Conservation (phyloP, 371 early-diverging fungal genomes). For the Rhizomucor pusillus region DNA sequence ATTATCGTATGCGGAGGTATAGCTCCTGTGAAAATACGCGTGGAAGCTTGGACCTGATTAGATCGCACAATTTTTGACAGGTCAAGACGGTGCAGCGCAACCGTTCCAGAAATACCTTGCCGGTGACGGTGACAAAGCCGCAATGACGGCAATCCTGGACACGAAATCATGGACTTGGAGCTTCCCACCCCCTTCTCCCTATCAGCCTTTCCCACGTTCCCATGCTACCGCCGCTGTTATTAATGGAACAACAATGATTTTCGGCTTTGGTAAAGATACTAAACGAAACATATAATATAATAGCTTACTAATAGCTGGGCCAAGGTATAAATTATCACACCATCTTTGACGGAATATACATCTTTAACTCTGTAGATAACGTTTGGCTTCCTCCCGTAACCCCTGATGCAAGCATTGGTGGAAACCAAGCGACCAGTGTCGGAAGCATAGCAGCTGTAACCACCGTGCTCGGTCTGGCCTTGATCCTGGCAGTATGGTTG, state of each 20-base stretch:
- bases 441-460: slow-evolving; percentile 9
- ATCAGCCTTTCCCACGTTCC: slow-evolving; percentile 35
- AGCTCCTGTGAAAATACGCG: too few species aligned
- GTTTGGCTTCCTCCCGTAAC: slow-evolving; percentile 15
- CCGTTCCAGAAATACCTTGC: slow-evolving; percentile 34
- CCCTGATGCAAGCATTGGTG: neutral
- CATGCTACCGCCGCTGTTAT: slow-evolving; percentile 22
- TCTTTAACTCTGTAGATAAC: slow-evolving; percentile 17
- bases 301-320: neutral
- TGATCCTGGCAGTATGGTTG: slow-evolving; percentile 5
- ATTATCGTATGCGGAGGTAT: slow-evolving; percentile 26
- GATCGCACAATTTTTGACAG: too few species aligned
- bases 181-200: slow-evolving; percentile 20
- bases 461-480: slow-evolving; percentile 2
- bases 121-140: slow-evolving; percentile 7
- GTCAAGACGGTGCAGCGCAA: slow-evolving; percentile 24
- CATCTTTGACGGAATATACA: slow-evolving; percentile 28
- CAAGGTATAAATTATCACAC: slow-evolving; percentile 33
- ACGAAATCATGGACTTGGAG: slow-evolving; percentile 24
- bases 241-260: slow-evolving; percentile 26
- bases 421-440: neutral
- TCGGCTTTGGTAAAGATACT: slow-evolving; percentile 26
- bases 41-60: too few species aligned
- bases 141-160: slow-evolving; percentile 26
- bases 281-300: neutral